phyloP scores from a whole-genome alignment of 768 basidiomycete species.

The Tephrocybe sp. region DNA sequence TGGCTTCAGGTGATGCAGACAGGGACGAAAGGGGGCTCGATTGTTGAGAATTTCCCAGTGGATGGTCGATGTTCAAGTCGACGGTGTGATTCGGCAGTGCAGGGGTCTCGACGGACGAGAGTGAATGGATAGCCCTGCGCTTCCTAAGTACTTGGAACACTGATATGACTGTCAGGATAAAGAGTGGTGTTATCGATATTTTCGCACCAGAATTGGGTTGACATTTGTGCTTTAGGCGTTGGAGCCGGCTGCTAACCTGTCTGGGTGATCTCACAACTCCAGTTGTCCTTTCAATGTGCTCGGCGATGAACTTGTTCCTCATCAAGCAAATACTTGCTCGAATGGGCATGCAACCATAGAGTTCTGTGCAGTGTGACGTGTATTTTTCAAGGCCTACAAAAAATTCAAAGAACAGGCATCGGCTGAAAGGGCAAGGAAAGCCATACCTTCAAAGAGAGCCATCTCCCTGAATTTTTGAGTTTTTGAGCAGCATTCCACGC shows the following conservation, averaged over 20 bases:
- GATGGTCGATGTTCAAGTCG: no score
- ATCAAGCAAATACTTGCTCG: constrained; percentile 52
- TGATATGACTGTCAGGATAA: neutral
- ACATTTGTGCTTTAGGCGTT: constrained; percentile 53
- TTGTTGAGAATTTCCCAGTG: no score
- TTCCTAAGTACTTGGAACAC: constrained; percentile 5
- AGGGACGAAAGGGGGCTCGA: no score
- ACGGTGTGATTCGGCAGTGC: no score
- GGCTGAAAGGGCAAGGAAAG: neutral
- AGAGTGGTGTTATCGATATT: neutral
- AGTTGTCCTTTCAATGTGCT: constrained; percentile 51
- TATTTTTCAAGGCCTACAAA: constrained; percentile 47
- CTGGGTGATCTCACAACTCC: constrained; percentile 55
- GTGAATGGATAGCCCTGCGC: no score
- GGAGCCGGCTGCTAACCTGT: constrained; percentile 59
- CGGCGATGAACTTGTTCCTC: constrained; percentile 62
- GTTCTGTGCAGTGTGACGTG: no score
- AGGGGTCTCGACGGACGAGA: no score
- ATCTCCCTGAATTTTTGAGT: constrained; percentile 35
- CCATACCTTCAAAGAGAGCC: constrained; percentile 54
- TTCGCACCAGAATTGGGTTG: constrained; percentile 29
- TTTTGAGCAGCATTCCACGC: neutral
- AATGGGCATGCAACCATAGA: constrained; percentile 46
- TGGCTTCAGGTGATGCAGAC: no score
- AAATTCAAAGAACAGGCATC: neutral